Evolutionary conservation across 306 rosid genomes (phyloP), one percentile per base, ranked within the genome.

Genomic region (Rosa chinensis): DNA sequence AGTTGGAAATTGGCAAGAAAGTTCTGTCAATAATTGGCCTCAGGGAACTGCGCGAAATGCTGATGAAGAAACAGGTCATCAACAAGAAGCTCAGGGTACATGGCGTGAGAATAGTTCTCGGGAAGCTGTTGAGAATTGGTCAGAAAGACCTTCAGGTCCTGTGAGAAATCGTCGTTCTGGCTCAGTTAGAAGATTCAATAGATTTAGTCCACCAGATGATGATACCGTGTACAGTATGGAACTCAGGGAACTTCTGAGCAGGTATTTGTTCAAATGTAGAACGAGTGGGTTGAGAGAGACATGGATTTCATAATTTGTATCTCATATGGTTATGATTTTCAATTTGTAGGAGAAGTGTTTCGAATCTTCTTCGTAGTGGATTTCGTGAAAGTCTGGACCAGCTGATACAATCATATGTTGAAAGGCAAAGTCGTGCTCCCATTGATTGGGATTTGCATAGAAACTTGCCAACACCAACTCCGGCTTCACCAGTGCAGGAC

Each of bases 361-460:
- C 99, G 35, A 96, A 93, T 85, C 99, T 96, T 88, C 99, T 96
- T 81, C 99, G 94, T 14, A 96, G 99, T 75, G 98, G 99, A 35
- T 96, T 96, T 83, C 99, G 98, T 9, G 99, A 96, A 91, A 96
- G 98, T 88, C 85, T 96, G 82, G 99, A 96, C 83, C 99, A 96
- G 21, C 86, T 96, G 79, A 96, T 96, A 75, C 98, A 96, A 84
- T 96, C 99, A 3, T 96, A 96, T 62, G 99, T 93, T 45, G 97
- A 91, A 85, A 93, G 99, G 92, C 97, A 89, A 90, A 92, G 97
- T 74, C 93, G 84, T 77, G 82, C 99, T 35, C 99, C 98, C 70
- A 88, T 96, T 78, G 98, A 96, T 86, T 96, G 99, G 99, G 98
- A 96, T 93, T 90, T 93, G 88, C 98, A 96, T 72, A 90, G 98